Evolutionary conservation across 495 filamentous ascomycete genomes (phyloP).

Genomic region (Aspergillus ellipticus): DNA sequence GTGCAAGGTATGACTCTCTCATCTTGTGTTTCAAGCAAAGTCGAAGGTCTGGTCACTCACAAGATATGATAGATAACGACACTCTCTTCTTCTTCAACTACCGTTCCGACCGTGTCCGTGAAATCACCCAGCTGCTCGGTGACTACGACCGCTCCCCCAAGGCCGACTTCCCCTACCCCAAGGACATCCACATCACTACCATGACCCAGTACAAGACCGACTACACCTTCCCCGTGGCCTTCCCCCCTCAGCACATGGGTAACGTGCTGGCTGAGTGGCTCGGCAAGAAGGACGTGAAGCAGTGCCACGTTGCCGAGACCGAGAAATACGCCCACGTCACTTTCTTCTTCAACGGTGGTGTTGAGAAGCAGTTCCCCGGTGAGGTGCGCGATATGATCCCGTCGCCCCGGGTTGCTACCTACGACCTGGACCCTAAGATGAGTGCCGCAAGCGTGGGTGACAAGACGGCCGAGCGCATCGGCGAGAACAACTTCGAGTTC

Average conservation of each 20-base stretch:
- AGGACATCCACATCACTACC: conserved; percentile 84
- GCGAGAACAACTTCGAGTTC: conserved; percentile 79
- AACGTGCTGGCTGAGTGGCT: conserved; percentile 97
- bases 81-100: conserved; percentile 99
- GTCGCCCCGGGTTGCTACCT: conserved; percentile 81
- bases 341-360: conserved; percentile 99
- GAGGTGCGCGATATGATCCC: conserved; percentile 79
- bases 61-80: conserved; percentile 62
- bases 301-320: conserved; percentile 96
- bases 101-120: conserved; percentile 94
- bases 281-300: conserved; percentile 77
- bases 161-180: conserved; percentile 92
- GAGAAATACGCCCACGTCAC: conserved; percentile 99
- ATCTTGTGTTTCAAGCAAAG: background rate
- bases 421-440: conserved; percentile 96
- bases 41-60: conserved; percentile 11
- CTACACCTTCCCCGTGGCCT: conserved; percentile 90
- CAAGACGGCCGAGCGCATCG: conserved; percentile 79
- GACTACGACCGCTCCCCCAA: conserved; percentile 83
- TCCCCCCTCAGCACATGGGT: conserved; percentile 90
- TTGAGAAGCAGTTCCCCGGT: conserved; percentile 91
- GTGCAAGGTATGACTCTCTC: conserved; percentile 62
- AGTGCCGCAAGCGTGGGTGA: conserved; percentile 82
- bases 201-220: conserved; percentile 99
- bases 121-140: conserved; percentile 92